A percentile compares a stretch with the other conserved stretches of the same genome.
phyloP scores from a whole-genome alignment of 805 yeast genomes.

The Saccharomycopsis schoenii region DNA sequence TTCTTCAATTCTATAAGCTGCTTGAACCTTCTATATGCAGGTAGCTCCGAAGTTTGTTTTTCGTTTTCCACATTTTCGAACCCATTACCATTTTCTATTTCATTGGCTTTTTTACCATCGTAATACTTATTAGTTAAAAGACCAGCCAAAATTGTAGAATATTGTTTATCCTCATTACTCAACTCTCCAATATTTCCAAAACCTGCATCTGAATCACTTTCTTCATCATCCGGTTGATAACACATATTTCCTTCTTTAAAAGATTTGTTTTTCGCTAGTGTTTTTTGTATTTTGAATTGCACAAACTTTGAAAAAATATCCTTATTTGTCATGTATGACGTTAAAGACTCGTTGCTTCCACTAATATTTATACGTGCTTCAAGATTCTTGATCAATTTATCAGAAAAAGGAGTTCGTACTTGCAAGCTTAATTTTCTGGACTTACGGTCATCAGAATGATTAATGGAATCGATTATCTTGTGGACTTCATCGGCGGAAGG shows the following conservation, averaged over 20 bases:
- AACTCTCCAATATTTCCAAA: background rate
- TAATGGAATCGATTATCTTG: background rate
- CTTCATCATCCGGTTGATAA: background rate
- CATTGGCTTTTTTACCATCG: background rate
- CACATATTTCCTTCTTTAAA: background rate
- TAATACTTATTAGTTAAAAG: background rate
- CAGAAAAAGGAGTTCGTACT: background rate
- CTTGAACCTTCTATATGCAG: background rate
- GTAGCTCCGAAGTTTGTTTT: background rate
- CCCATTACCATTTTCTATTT: background rate
- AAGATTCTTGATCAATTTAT: background rate
- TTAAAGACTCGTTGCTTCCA: background rate
- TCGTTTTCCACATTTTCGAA: background rate
- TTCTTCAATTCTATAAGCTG: background rate
- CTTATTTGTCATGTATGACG: background rate
- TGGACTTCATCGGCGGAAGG: background rate
- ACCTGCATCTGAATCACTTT: background rate
- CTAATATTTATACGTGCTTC: background rate
- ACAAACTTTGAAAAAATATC: background rate
- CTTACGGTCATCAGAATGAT: background rate
- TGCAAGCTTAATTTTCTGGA: background rate
- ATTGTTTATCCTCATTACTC: background rate
- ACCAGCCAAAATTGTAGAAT: background rate
- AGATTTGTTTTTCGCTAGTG: background rate
- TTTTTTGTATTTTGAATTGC: background rate